These are phyloP conservation scores for Canavalia gladiata DNA, from an alignment of 306 rosid genomes.

Conservation along the genomic window DNA sequence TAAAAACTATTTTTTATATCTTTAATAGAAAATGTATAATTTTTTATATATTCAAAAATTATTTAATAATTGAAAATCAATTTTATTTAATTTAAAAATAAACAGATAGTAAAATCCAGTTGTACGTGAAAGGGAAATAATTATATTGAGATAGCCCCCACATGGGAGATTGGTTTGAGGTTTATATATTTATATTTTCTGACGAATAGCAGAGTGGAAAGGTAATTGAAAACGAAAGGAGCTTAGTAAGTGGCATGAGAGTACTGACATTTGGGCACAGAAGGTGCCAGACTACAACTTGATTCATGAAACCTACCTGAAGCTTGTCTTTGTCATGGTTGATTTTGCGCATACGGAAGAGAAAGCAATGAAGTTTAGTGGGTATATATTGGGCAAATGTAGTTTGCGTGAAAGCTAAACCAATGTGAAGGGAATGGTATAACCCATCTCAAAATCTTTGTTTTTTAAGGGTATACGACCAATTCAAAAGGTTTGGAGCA, in stretches of 20 bases:
- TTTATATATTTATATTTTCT: neutral
- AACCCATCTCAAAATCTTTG: conserved; percentile 5
- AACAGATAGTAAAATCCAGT: neutral
- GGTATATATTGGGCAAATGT: neutral
- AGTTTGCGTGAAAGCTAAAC: conserved; percentile 49
- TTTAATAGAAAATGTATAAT: too few relatives aligned
- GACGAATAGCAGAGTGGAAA: neutral
- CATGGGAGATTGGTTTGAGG: neutral
- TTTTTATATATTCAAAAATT: too few relatives aligned
- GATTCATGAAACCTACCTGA: conserved; percentile 43
- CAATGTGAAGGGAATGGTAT: conserved; percentile 14
- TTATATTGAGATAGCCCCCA: neutral
- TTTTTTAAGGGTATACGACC: neutral
- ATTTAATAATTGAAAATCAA: too few relatives aligned
- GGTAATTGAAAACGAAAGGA: conserved; percentile 32
- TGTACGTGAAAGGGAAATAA: conserved; percentile 5
- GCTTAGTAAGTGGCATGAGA: conserved; percentile 1
- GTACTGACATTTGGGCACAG: neutral
- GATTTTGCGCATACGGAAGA: conserved; percentile 41
- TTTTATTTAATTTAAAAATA: too few relatives aligned
- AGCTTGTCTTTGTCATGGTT: conserved; percentile 45
- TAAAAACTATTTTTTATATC: too few relatives aligned
- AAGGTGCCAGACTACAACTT: conserved; percentile 4
- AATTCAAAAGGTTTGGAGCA: conserved; percentile 33
- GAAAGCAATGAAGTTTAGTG: conserved; percentile 12